Percentiles rank a stretch among this genome's conserved stretches.
Conservation (phyloP, 306 rosid genomes). For the Pterocarpus macrocarpus region DNA sequence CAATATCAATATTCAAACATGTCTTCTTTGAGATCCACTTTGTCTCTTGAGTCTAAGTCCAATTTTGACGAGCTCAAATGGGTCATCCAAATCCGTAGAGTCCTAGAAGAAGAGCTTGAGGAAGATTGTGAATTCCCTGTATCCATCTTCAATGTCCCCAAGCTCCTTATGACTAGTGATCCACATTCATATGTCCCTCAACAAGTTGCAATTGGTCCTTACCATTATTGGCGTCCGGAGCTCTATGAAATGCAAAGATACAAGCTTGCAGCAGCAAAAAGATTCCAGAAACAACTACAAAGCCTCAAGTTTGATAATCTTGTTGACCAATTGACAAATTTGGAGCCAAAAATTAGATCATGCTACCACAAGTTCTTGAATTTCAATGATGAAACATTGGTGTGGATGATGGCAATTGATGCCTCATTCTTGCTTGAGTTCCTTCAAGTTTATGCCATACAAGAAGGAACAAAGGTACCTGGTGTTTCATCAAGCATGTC, state of each 20-base stretch:
- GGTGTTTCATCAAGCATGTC: conserved; percentile 69
- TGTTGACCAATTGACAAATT: conserved; percentile 59
- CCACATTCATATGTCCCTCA: conserved; percentile 79
- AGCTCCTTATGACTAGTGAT: conserved; percentile 57
- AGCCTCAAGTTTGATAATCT: conserved; percentile 54
- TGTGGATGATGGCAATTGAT: conserved; percentile 83
- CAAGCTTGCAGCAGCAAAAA: conserved; percentile 73
- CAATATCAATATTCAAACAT: not conserved
- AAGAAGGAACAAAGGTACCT: conserved; percentile 48
- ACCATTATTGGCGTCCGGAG: conserved; percentile 79
- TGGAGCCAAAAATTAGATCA: conserved; percentile 61
- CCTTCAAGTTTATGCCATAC: conserved; percentile 61
- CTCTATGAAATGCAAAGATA: conserved; percentile 81
- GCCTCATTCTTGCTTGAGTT: conserved; percentile 80
- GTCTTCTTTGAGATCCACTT: conserved; percentile 51
- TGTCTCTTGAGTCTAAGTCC: conserved; percentile 48
- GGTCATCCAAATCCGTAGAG: conserved; percentile 69
- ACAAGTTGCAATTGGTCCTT: conserved; percentile 81
- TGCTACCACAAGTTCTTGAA: conserved; percentile 82
- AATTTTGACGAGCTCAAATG: conserved; percentile 66
- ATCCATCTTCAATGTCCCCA: conserved; percentile 72
- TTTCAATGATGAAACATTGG: conserved; percentile 70
- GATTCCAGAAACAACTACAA: conserved; percentile 61
- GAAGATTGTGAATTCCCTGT: conserved; percentile 60
- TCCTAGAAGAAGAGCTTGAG: conserved; percentile 72